These are phyloP conservation scores for Persicaria tinctoria DNA, from an alignment of 148 eudicot genomes.

Conservation along the genomic window DNA sequence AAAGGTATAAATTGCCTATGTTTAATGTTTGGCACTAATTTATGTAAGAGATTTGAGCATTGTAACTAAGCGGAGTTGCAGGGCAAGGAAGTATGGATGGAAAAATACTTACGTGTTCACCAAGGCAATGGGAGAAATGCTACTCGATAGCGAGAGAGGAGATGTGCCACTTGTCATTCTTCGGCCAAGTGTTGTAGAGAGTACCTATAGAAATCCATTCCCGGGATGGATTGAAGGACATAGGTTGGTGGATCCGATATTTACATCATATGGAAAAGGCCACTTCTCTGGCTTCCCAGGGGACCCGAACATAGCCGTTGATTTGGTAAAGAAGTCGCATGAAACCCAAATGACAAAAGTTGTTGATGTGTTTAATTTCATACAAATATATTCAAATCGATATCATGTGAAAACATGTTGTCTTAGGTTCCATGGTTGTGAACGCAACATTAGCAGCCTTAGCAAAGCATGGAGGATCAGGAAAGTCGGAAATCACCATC, in stretches of 20 bases:
- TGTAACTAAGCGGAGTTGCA: constrained; percentile 10
- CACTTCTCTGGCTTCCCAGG: constrained; percentile 74
- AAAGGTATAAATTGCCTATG: constrained; percentile 36
- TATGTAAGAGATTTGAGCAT: no score
- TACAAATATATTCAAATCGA: background rate
- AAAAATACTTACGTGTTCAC: constrained; percentile 97
- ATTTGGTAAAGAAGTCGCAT: constrained; percentile 46
- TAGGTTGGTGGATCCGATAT: constrained; percentile 99
- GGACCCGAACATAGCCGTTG: constrained; percentile 81
- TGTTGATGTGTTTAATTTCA: background rate
- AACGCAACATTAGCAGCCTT: no score
- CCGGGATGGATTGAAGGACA: constrained; percentile 99
- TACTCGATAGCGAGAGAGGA: constrained; percentile 64
- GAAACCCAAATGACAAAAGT: background rate
- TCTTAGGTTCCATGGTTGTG: no score
- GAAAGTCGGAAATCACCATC: no score
- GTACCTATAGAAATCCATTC: constrained; percentile 85
- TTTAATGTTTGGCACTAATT: background rate
- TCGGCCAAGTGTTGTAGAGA: constrained; percentile 90
- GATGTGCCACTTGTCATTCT: constrained; percentile 85
- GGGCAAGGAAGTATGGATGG: constrained; percentile 92
- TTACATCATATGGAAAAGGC: constrained; percentile 81
- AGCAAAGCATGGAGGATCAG: no score
- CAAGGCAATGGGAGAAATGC: constrained; percentile 99
- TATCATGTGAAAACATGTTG: no score